Evolutionary conservation across 176 grass and related monocot genomes (phyloP), one percentile per base, ranked within the genome.

Genomic region (Ampelocalamus luodianensis): DNA sequence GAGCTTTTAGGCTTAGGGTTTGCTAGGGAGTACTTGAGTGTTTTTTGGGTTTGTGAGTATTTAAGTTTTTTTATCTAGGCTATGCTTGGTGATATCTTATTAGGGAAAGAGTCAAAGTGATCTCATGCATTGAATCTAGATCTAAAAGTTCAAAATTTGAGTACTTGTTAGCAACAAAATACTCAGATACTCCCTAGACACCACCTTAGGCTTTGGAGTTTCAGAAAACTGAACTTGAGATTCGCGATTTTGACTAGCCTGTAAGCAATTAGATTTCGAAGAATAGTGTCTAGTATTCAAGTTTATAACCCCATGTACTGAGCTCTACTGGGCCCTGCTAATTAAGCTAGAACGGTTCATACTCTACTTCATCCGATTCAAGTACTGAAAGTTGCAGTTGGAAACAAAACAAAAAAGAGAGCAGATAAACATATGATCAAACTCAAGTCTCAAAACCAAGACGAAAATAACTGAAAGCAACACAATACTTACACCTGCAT

Each of bases 401-500:
- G 74, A 22, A 70, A 5, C 2, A 29, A 17, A 37, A 70, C 50
- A 70, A 4, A 34, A 70, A 61, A 5, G 14, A 12, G 13, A 49
- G 43, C 5, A 18, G 48, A 54, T 37, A 37, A 79, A 34, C 27
- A 8, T 67, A 50, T 55, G 54, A 63, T 72, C 75, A 11, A 11
- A 13, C 65, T 36, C 24, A 3, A 68, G 58, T 5, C 10, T 61
- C 23, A 24, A 26, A 48, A 71, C 27, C 27, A 13, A 50, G 39
- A 74, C 10, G 34, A 36, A 77, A 60, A 39, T 1, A 39, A 73
- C 34, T 54, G 56, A 86, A 86, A 73, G 68, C 56, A 43, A 80
- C 44, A 44, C 22, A 14, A 8, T 51, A 42, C 56, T 77, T 65
- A n/a, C 39, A 54, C 68, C 58, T 72, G 67, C 23, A 65, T 44